Evolutionary conservation across 768 basidiomycete genomes (phyloP).

Genomic region (Tylopilus rubrobrunneus): DNA sequence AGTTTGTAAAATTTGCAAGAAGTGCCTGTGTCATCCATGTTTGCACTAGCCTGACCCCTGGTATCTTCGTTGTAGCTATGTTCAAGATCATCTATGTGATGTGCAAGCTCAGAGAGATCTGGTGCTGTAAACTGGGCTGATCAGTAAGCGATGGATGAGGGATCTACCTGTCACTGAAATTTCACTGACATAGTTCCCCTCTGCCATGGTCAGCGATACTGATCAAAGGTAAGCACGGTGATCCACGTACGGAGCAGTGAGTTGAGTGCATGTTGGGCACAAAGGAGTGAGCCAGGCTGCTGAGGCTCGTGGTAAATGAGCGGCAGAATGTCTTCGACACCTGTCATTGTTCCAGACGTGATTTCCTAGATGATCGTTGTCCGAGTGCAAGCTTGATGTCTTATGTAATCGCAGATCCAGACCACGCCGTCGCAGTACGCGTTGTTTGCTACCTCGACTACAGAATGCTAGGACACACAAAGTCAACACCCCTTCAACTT

Average conservation of each 20-base stretch:
- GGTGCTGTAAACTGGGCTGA: constrained; percentile 65
- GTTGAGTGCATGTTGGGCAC: constrained; percentile 85
- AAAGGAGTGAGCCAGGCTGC: constrained; percentile 75
- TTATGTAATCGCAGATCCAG: constrained; percentile 24
- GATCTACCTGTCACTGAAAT: not conserved
- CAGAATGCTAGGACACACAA: constrained; percentile 21
- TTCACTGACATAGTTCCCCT: constrained; percentile 46
- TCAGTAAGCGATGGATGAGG: constrained; percentile 8
- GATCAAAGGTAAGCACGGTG: constrained; percentile 29
- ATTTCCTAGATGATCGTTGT: constrained; percentile 13
- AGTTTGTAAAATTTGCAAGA: not conserved
- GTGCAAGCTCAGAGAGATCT: constrained; percentile 74
- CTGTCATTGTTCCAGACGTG: constrained; percentile 43
- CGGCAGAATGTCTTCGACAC: constrained; percentile 48
- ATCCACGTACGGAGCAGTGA: constrained; percentile 59
- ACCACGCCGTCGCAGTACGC: not conserved
- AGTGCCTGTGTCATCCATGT: constrained; percentile 90
- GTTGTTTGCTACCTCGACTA: not conserved
- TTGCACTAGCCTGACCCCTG: constrained; percentile 49
- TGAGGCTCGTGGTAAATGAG: constrained; percentile 79
- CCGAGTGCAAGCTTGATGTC: constrained; percentile 12
- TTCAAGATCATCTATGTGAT: constrained; percentile 64
- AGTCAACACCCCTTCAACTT: constrained; percentile 1
- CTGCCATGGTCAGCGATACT: constrained; percentile 36
- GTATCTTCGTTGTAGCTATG: constrained; percentile 50